phyloP scores from a whole-genome alignment of 495 filamentous ascomycete species.

The Glutinoglossum americanum region DNA sequence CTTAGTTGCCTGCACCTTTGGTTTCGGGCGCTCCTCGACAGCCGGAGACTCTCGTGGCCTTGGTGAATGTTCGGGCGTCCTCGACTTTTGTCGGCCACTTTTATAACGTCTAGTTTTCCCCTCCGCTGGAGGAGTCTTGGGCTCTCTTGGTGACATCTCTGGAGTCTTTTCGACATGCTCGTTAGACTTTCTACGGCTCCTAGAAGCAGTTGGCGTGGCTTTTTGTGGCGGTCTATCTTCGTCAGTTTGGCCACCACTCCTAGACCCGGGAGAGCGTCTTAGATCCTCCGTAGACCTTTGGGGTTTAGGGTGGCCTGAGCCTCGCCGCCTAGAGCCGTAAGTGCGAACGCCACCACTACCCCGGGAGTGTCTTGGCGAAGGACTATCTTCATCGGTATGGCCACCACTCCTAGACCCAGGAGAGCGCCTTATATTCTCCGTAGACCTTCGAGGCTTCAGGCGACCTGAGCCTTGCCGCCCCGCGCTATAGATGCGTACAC shows the following conservation, averaged over 20 bases:
- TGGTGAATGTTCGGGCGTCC: not conserved
- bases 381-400: not conserved
- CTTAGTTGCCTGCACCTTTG: not conserved
- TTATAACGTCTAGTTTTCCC: not conserved
- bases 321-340: not conserved
- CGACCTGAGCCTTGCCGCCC: not conserved
- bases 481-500: no score
- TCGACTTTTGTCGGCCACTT: not conserved
- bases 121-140: not conserved
- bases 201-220: not conserved
- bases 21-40: not conserved
- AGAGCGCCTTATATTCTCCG: not conserved
- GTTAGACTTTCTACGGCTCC: not conserved
- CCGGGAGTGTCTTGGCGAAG: no score
- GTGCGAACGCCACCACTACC: no score
- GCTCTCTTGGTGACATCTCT: not conserved
- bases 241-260: not conserved
- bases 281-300: not conserved
- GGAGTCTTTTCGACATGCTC: not conserved
- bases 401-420: not conserved
- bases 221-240: not conserved
- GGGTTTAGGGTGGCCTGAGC: not conserved
- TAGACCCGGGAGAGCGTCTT: not conserved
- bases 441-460: not conserved
- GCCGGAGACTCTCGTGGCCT: not conserved